These are phyloP conservation scores for Trichosporon asahii DNA, from an alignment of 1,284 basidiomycete species.

Conservation along the genomic window DNA sequence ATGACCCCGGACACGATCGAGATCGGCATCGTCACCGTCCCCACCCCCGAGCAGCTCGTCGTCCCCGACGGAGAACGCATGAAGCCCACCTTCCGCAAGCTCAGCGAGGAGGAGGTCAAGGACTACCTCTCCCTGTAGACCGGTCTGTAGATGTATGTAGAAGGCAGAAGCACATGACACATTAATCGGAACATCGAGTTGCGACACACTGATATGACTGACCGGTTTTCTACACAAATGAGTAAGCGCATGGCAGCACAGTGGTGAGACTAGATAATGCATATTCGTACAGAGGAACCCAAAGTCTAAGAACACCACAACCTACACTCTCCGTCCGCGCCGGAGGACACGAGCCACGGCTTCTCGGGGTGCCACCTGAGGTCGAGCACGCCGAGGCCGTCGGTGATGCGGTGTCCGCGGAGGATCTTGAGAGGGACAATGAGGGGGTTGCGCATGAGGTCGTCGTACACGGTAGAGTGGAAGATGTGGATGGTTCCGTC, in stretches of 20 bases:
- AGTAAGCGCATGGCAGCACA: no score
- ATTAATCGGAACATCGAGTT: not conserved
- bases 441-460: conserved; percentile 90
- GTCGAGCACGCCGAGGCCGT: conserved; percentile 87
- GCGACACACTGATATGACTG: not conserved
- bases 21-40: conserved; percentile 90
- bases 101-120: conserved; percentile 88
- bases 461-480: conserved; percentile 89
- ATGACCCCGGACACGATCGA: conserved; percentile 99
- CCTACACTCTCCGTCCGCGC: conserved; percentile 83
- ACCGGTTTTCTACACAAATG: no score
- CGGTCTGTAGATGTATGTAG: conserved; percentile 18
- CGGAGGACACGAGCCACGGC: conserved; percentile 90
- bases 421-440: conserved; percentile 97
- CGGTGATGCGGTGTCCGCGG: conserved; percentile 76
- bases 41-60: conserved; percentile 70
- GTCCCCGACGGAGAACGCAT: conserved; percentile 66
- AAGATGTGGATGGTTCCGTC: conserved; percentile 97
- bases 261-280: not conserved
- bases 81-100: conserved; percentile 84
- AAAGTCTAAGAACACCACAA: conserved; percentile 64
- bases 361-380: conserved; percentile 83
- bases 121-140: conserved; percentile 67
- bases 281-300: conserved; percentile 3
- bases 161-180: conserved; percentile 8